Evolutionary conservation across 176 grass and related monocot species (phyloP).

Genomic region (Elymus sibiricus): DNA sequence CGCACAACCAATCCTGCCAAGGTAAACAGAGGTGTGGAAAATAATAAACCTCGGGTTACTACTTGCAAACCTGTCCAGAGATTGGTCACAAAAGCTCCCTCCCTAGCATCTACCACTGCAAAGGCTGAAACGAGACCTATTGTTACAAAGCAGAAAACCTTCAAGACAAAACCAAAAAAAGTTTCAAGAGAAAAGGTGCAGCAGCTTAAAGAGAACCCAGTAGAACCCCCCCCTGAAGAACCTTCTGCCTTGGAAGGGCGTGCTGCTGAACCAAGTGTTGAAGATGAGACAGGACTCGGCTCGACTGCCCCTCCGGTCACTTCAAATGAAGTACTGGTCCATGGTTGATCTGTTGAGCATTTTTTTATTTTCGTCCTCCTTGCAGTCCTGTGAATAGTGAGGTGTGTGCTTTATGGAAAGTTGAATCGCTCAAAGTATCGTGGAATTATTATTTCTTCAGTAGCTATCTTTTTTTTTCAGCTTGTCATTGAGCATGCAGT

Average conservation of each 20-base stretch:
- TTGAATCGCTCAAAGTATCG: conserved; percentile 41
- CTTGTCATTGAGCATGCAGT: conserved; percentile 53
- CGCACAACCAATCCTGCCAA: conserved; percentile 31
- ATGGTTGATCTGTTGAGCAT: conserved; percentile 53
- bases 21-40: conserved; percentile 39
- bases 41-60: conserved; percentile 28
- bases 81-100: conserved; percentile 31
- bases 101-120: conserved; percentile 15
- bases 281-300: conserved; percentile 26
- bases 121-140: conserved; percentile 41
- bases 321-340: conserved; percentile 58
- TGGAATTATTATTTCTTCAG: conserved; percentile 42
- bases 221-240: conserved; percentile 34
- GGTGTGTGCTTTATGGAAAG: conserved; percentile 65
- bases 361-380: conserved; percentile 49
- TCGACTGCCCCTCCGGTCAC: conserved; percentile 27
- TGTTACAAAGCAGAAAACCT: conserved; percentile 39
- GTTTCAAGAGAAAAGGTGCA: conserved; percentile 51
- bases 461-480: conserved; percentile 55
- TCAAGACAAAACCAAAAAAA: conserved; percentile 48
- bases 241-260: conserved; percentile 8
- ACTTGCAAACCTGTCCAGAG: conserved; percentile 56
- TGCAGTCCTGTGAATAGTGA: conserved; percentile 72
- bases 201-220: conserved; percentile 26
- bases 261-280: conserved; percentile 33